Evolutionary conservation across 2,329 filamentous ascomycete genomes (phyloP).

Genomic region (Pseudogymnoascus sp.): DNA sequence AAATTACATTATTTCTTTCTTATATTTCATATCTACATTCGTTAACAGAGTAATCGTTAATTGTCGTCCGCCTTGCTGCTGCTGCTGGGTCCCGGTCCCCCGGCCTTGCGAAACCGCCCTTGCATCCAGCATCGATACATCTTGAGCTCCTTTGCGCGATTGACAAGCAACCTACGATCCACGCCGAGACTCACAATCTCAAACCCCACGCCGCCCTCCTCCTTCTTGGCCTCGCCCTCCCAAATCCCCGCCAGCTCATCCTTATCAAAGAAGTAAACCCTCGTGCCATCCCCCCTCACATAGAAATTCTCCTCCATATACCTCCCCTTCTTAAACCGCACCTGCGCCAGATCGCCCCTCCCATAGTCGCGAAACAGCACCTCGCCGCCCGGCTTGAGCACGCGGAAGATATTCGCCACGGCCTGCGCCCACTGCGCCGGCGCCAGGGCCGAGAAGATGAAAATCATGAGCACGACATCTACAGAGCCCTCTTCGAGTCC

Average conservation of each 20-base stretch:
- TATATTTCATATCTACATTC: no score
- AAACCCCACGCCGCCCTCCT: constrained; percentile 38
- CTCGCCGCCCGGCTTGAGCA: constrained; percentile 87
- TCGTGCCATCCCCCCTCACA: constrained; percentile 86
- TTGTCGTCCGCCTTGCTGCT: no score
- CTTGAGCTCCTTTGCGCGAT: constrained; percentile 81
- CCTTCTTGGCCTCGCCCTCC: constrained; percentile 34
- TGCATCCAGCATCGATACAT: constrained; percentile 99
- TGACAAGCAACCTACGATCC: constrained; percentile 85
- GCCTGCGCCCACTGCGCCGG: constrained; percentile 79
- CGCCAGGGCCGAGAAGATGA: constrained; percentile 89
- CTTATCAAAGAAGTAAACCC: constrained; percentile 94
- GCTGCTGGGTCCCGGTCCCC: background rate
- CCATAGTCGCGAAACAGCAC: constrained; percentile 97
- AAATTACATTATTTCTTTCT: no score
- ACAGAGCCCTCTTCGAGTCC: constrained; percentile 71
- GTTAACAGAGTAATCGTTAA: no score
- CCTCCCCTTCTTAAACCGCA: constrained; percentile 90
- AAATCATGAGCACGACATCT: constrained; percentile 89
- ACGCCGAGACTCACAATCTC: constrained; percentile 72
- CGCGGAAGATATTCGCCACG: constrained; percentile 69
- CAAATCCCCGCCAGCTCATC: constrained; percentile 77
- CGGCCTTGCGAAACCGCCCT: constrained; percentile 64
- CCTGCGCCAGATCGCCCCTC: constrained; percentile 88
- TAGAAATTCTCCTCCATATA: constrained; percentile 98